Conservation (phyloP, 2,329 filamentous ascomycete genomes). For the Pestalotiopsis sp. region DNA sequence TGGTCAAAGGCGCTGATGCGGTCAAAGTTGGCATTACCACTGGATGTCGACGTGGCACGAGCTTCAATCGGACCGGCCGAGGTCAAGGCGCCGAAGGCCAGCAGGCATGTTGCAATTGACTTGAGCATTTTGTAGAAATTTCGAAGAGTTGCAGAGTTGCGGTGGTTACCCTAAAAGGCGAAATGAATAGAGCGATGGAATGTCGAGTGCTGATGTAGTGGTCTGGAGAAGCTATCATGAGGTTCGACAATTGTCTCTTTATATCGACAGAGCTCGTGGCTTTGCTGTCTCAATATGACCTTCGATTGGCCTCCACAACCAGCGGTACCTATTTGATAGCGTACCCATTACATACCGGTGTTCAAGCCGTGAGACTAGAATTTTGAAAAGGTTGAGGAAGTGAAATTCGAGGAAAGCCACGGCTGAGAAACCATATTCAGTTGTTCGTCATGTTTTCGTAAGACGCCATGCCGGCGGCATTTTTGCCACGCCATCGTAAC, state of each 20-base stretch:
- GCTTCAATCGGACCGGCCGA: neutral
- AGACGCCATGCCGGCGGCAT: neutral
- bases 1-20: neutral
- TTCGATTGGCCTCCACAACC: neutral
- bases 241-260: no score
- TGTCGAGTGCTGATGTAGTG: no score
- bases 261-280: no score
- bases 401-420: neutral
- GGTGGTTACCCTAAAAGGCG: no score
- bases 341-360: neutral
- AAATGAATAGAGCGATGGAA: no score
- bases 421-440: neutral
- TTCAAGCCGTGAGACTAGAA: neutral
- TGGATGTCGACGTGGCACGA: neutral
- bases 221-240: no score
- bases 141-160: neutral
- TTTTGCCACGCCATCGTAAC: neutral
- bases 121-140: neutral
- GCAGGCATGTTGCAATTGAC: neutral
- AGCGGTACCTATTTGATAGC: neutral
- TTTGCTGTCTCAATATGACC: no score
- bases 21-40: neutral
- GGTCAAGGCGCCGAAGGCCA: neutral
- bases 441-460: neutral
- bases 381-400: neutral